Conservation (phyloP, 345 rosid species). For the Lepidium sativum region DNA sequence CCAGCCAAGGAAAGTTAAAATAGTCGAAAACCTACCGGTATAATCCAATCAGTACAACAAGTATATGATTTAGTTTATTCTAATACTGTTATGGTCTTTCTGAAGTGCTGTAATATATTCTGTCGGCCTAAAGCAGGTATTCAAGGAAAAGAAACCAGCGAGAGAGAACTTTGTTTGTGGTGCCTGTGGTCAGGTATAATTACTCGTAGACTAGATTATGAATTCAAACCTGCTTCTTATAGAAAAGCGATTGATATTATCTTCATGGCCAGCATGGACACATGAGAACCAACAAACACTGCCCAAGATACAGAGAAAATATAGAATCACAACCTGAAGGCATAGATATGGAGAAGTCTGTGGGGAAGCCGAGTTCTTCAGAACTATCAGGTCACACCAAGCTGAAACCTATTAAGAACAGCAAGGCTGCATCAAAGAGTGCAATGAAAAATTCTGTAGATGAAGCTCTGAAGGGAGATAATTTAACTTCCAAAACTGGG, state of each 20-base stretch:
- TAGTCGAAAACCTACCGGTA: constrained; percentile 71
- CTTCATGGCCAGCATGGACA: constrained; percentile 74
- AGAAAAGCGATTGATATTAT: constrained; percentile 4
- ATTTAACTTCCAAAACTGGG: constrained; percentile 42
- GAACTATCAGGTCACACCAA: constrained; percentile 53
- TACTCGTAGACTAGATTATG: constrained; percentile 8
- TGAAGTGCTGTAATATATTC: background rate
- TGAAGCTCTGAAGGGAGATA: constrained; percentile 54
- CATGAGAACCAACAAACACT: constrained; percentile 97
- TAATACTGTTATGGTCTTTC: constrained; percentile 2
- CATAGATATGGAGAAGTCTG: constrained; percentile 46
- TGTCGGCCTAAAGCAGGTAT: constrained; percentile 34
- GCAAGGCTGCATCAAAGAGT: constrained; percentile 42
- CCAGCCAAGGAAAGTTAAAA: constrained; percentile 53
- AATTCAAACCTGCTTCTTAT: background rate
- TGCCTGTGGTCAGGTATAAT: constrained; percentile 86
- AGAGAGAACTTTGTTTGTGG: constrained; percentile 92
- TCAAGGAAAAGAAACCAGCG: constrained; percentile 94
- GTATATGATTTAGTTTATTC: background rate
- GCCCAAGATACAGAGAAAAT: constrained; percentile 88
- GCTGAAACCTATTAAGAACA: constrained; percentile 47
- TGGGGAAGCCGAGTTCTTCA: constrained; percentile 39
- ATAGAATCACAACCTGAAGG: constrained; percentile 52
- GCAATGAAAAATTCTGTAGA: constrained; percentile 35
- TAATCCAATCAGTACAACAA: constrained; percentile 4